Conservation (phyloP, 2,329 filamentous ascomycete species). For the Arthrinium phaeospermum region DNA sequence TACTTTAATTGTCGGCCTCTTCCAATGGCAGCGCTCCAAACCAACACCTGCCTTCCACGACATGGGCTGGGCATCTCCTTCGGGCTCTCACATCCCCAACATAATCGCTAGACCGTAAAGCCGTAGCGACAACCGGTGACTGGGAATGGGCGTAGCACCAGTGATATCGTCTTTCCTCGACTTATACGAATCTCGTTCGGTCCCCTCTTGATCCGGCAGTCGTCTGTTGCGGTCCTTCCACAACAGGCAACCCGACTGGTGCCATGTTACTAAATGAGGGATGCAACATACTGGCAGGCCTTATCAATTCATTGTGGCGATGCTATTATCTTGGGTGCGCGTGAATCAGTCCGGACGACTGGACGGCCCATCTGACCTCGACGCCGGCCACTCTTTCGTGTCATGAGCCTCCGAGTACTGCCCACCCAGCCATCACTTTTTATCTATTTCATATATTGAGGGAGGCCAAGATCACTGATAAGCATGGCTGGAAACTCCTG, state of each 20-base stretch:
- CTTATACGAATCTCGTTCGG: not conserved
- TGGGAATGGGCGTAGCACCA: not conserved
- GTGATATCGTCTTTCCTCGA: not conserved
- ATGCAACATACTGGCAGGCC: not conserved
- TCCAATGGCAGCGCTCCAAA: slow-evolving; percentile 13
- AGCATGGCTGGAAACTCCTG: not conserved
- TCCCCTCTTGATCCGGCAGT: not conserved
- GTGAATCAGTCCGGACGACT: slow-evolving; percentile 1
- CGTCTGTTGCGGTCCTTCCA: not conserved
- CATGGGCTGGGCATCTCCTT: not conserved
- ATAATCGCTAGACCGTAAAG: not conserved
- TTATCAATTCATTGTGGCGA: not conserved
- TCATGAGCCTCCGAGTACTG: not conserved
- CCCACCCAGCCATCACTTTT: not conserved
- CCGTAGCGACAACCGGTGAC: not conserved
- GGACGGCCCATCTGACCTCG: slow-evolving; percentile 5
- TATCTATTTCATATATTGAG: too few species aligned
- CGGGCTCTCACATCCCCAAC: not conserved
- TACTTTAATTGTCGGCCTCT: not conserved
- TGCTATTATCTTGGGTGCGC: not conserved
- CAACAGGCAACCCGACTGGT: not conserved
- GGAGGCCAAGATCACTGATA: not conserved
- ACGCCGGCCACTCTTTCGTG: slow-evolving; percentile 7
- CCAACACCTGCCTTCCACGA: slow-evolving; percentile 5
- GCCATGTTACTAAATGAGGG: not conserved